Base-by-base conservation (phyloP, 805 yeast species). In the Candida lessepsii region DNA sequence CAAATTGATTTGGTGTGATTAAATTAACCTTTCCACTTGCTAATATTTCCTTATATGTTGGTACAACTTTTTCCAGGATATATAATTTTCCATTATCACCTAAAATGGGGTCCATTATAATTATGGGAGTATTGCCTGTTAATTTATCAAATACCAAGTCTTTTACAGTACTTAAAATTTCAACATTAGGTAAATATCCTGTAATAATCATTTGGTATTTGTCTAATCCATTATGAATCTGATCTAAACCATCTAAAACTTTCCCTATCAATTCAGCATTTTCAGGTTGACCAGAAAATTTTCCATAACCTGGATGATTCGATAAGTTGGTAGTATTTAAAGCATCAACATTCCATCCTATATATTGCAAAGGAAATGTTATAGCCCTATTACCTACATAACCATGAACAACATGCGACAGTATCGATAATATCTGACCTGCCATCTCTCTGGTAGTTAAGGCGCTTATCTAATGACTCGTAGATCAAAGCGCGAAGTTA, bases 61-160 rank as follows among this genome's bases (percentile, higher is more conserved):
- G 76, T 0, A 83, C 65, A 18, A 81, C 71, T 9, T 65, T 72
- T 39, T 71, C 73, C 42, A 73, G 72, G 1, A 91, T 96, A 57
- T 91, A 91, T 3, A 89, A 60, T 42, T 68, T 73, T 1, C 96
- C 96, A 51, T 87, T 83, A 56, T 91, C 98, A 9, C 98, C 98
- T 57, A 91, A 63, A 1, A 91, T 93, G 1, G 98, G 98, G 58
- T 91, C 98, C 36, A 91, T 57, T 4, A 90, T 71, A 81, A 91
- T 80, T 13, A 75, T 60, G 0, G 75, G 64, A 2, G 16, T 10
- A 24, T 20, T 18, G 5, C 27, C 25, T 18, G 63, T 10, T 27
- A 31, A 63, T 8, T 18, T 15, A 10, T 67, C 55, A 28, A 71
- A 71, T 5, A 45, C 21, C 21, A 17, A 15, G 9, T 26, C 24